These are phyloP conservation scores for Fusarium pseudoanthophilum DNA, from an alignment of 2,329 filamentous ascomycete species.

Conservation along the genomic window DNA sequence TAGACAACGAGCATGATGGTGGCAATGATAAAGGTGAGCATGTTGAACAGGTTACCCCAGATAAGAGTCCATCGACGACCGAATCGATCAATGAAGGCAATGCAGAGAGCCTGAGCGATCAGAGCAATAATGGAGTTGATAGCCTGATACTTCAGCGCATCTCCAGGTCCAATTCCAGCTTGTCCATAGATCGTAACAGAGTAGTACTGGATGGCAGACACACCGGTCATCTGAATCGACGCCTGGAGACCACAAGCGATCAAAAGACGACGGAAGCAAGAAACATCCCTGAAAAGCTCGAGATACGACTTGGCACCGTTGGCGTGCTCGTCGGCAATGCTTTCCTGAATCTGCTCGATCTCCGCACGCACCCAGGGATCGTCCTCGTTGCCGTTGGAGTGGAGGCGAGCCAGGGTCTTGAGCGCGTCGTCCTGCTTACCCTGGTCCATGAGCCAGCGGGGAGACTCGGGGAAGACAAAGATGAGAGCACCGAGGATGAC, in stretches of 20 bases:
- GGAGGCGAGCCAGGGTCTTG: conserved; percentile 73
- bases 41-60: conserved; percentile 76
- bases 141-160: conserved; percentile 67
- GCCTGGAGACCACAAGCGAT: conserved; percentile 76
- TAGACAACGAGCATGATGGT: conserved; percentile 64
- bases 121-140: conserved; percentile 79
- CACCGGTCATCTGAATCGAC: conserved; percentile 80
- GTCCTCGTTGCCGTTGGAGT: conserved; percentile 72
- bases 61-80: conserved; percentile 81
- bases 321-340: conserved; percentile 73
- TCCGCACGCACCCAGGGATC: conserved; percentile 79
- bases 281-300: conserved; percentile 71
- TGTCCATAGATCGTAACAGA: conserved; percentile 73
- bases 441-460: conserved; percentile 81
- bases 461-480: conserved; percentile 74
- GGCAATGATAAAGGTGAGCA: conserved; percentile 77
- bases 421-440: conserved; percentile 73
- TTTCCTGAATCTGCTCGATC: conserved; percentile 75
- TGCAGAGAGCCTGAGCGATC: conserved; percentile 74
- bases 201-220: conserved; percentile 80
- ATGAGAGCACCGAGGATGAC: conserved; percentile 73
- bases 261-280: conserved; percentile 77
- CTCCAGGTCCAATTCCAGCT: conserved; percentile 56
- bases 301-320: conserved; percentile 75
- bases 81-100: conserved; percentile 74